Conservation (phyloP, 2,329 filamentous ascomycete genomes). For the Colletotrichum camelliae region DNA sequence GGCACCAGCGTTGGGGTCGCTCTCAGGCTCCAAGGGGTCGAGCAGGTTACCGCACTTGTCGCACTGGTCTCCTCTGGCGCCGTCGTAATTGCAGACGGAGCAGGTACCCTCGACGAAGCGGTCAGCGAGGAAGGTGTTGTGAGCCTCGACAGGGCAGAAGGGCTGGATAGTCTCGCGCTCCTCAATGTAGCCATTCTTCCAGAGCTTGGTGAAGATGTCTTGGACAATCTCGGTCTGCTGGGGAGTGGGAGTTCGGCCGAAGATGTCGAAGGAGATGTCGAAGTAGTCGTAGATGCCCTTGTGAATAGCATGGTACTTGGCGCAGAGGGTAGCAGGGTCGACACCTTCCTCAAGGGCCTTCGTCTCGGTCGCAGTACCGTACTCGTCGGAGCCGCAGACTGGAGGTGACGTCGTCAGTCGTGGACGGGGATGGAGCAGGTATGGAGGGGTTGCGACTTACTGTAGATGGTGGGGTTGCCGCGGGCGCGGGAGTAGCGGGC, state of each 20-base stretch:
- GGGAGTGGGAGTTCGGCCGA: conserved; percentile 87
- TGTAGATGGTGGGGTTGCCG: conserved; percentile 79
- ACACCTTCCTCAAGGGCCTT: conserved; percentile 90
- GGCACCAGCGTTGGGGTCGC: conserved; percentile 34
- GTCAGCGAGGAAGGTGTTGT: conserved; percentile 81
- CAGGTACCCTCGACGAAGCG: conserved; percentile 84
- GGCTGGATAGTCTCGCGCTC: conserved; percentile 89
- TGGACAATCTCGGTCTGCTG: conserved; percentile 94
- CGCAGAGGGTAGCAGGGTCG: conserved; percentile 83
- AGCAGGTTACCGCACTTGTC: conserved; percentile 72
- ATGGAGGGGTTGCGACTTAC: conserved; percentile 23
- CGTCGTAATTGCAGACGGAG: conserved; percentile 73
- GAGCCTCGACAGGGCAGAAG: conserved; percentile 75
- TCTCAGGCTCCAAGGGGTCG: conserved; percentile 68
- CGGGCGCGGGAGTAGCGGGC: conserved; percentile 81
- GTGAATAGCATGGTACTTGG: conserved; percentile 91
- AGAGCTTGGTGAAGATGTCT: conserved; percentile 85
- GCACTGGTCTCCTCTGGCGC: conserved; percentile 74
- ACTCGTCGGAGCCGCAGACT: conserved; percentile 73
- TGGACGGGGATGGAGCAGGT: not conserved
- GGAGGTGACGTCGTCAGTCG: not conserved
- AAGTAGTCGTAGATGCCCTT: conserved; percentile 96
- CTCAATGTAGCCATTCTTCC: conserved; percentile 86
- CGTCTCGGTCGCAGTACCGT: conserved; percentile 94
- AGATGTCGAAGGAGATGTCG: conserved; percentile 91